Percentiles rank a stretch among this genome's conserved stretches.
These are phyloP conservation scores for Wickerhamomyces ciferrii DNA, from an alignment of 805 yeast genomes.

Conservation along the genomic window DNA sequence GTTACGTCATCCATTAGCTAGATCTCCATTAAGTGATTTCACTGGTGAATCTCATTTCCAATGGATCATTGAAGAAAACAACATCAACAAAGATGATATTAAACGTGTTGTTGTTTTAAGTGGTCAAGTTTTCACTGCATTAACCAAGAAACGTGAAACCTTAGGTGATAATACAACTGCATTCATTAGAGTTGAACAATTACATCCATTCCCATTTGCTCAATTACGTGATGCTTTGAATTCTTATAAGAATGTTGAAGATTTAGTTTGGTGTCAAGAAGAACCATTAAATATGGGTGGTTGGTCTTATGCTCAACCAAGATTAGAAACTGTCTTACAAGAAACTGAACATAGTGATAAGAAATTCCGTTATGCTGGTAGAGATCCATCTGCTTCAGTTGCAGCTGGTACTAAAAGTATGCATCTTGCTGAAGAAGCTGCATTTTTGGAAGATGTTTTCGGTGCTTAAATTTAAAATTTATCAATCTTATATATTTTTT, in stretches of 20 bases:
- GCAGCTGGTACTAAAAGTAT: constrained; percentile 94
- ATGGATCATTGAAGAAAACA: constrained; percentile 93
- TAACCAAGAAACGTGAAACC: constrained; percentile 82
- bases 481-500: background rate
- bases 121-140: constrained; percentile 94
- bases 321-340: constrained; percentile 69
- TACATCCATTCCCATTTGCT: constrained; percentile 98
- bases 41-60: constrained; percentile 89
- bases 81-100: constrained; percentile 78
- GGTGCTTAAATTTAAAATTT: constrained; percentile 2
- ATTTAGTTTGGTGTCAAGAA: constrained; percentile 96
- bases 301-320: constrained; percentile 76
- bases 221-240: constrained; percentile 82
- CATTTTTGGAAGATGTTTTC: constrained; percentile 78
- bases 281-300: constrained; percentile 98
- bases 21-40: constrained; percentile 79
- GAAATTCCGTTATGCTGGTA: constrained; percentile 82
- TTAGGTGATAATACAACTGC: constrained; percentile 81
- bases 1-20: constrained; percentile 96
- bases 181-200: constrained; percentile 83
- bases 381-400: constrained; percentile 97
- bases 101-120: constrained; percentile 79
- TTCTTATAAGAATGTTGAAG: constrained; percentile 77
- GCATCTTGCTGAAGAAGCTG: constrained; percentile 86
- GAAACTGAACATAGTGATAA: constrained; percentile 66